phyloP scores from a whole-genome alignment of 331 rosid genomes.

The Rhamnella rubrinervis region DNA sequence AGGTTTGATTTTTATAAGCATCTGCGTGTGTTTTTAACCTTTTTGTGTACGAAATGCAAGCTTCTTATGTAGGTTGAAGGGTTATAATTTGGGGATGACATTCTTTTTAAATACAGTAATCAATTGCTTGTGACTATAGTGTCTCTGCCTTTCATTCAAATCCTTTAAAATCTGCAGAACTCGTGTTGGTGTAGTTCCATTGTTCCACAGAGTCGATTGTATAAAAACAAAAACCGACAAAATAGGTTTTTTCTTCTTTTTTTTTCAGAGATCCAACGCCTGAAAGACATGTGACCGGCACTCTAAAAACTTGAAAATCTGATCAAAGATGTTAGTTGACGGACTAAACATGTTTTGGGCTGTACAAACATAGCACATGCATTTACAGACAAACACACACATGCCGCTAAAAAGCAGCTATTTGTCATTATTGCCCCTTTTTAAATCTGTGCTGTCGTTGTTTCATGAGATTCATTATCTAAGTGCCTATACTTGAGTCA shows the following conservation, averaged over 20 bases:
- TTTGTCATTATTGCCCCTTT: too few species aligned
- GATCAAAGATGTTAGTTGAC: too few species aligned
- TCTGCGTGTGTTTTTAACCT: constrained; percentile 6
- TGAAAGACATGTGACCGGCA: background rate
- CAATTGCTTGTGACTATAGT: too few species aligned
- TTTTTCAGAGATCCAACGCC: background rate
- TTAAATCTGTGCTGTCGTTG: background rate
- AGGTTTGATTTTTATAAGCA: constrained; percentile 47
- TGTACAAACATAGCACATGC: too few species aligned
- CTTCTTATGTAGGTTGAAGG: background rate
- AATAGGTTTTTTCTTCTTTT: too few species aligned
- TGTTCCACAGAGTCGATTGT: background rate
- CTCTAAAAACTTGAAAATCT: too few species aligned
- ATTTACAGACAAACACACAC: too few species aligned
- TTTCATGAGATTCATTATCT: background rate
- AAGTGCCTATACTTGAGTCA: background rate
- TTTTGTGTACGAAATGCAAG: constrained; percentile 3
- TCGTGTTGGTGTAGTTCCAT: background rate
- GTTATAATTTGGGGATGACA: too few species aligned
- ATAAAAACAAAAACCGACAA: too few species aligned
- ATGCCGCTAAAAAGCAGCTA: too few species aligned
- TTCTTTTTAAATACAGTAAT: too few species aligned
- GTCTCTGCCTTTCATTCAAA: background rate
- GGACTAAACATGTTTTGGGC: too few species aligned
- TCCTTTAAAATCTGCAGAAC: background rate